Evolutionary conservation across 495 filamentous ascomycete species (phyloP), one percentile per base, ranked within the genome.

Genomic region (Aspergillus sclerotiicarbonarius): DNA sequence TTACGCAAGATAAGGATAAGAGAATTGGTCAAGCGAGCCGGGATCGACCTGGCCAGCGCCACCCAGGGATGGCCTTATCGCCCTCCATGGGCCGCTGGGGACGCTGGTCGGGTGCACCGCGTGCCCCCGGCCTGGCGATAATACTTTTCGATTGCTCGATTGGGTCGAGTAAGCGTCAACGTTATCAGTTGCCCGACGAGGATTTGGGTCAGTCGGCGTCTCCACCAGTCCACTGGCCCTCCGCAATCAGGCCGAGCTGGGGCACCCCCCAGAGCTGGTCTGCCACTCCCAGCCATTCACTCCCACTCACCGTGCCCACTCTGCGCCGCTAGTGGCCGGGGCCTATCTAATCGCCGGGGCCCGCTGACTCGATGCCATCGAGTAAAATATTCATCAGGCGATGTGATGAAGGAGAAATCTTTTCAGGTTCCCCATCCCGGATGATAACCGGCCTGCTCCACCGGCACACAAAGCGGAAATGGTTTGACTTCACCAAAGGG

Each of bases 311-410:
- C 25, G 25, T 5, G 5, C 25, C 25, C 25, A 25, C 9, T 12
- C 37, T 9, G 2, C 33, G 33, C 3, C 8, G 8, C 50, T 53
- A 52, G 58, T 39, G 57, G 33, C 45, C 25, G 30, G 44, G 52
- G 32, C 18, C 47, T 66, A 69, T 66, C 63, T 64, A 67, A 64
- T 69, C 54, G 56, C 53, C 51, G 62, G 62, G 39, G 13, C 33
- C 19, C 46, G 63, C 54, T 75, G 71, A 76, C 73, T 74, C 73
- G 71, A 76, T 76, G 62, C 31, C 60, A 76, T 76, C 73, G 70
- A 76, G 73, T 76, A 74, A 76, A 70, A 57, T 48, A 60, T 61
- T 46, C 13, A 5, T 46, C n/a, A n/a, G n/a, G n/a, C n/a, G n/a
- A n/a, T n/a, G n/a, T n/a, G n/a, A n/a, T n/a, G n/a, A n/a, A n/a